phyloP scores from a whole-genome alignment of 139 green algal genomes.

The Pedinophyceae sp. region DNA sequence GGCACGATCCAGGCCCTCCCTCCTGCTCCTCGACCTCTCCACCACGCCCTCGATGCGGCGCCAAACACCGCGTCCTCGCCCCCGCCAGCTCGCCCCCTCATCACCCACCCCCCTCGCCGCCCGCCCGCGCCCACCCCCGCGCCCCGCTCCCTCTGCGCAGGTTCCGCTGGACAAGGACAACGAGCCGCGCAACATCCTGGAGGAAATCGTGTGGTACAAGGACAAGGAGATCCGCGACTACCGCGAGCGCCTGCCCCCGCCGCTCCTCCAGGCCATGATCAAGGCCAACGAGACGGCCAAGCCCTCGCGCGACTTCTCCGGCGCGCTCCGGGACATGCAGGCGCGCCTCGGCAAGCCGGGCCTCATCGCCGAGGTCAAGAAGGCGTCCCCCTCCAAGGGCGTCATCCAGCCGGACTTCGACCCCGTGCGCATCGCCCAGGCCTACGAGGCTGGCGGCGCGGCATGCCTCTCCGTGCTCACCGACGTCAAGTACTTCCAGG shows the following conservation, averaged over 20 bases:
- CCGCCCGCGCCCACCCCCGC: too few relatives aligned
- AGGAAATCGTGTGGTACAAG: constrained; percentile 98
- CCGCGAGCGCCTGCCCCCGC: constrained; percentile 37
- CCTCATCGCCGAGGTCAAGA: constrained; percentile 97
- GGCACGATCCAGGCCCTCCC: constrained; percentile 15
- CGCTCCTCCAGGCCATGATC: constrained; percentile 20
- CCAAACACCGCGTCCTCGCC: too few relatives aligned
- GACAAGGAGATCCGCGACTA: constrained; percentile 54
- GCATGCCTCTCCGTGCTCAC: constrained; percentile 93
- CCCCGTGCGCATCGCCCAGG: constrained; percentile 60
- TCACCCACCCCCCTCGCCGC: not conserved
- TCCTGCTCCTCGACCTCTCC: too few relatives aligned
- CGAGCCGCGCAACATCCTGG: constrained; percentile 89
- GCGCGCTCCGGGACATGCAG: constrained; percentile 20
- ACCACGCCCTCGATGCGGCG: too few relatives aligned
- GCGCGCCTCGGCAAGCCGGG: constrained; percentile 55
- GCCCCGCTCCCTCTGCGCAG: too few relatives aligned
- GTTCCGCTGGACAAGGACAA: constrained; percentile 48
- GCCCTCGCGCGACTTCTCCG: constrained; percentile 75
- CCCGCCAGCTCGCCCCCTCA: too few relatives aligned
- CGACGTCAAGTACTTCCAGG: constrained; percentile 92
- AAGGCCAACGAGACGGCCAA: constrained; percentile 23
- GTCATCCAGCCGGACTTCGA: constrained; percentile 95
- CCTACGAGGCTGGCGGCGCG: constrained; percentile 87
- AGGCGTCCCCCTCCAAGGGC: constrained; percentile 85